Base-by-base conservation (phyloP, 306 rosid species). In the Abrus precatorius region DNA sequence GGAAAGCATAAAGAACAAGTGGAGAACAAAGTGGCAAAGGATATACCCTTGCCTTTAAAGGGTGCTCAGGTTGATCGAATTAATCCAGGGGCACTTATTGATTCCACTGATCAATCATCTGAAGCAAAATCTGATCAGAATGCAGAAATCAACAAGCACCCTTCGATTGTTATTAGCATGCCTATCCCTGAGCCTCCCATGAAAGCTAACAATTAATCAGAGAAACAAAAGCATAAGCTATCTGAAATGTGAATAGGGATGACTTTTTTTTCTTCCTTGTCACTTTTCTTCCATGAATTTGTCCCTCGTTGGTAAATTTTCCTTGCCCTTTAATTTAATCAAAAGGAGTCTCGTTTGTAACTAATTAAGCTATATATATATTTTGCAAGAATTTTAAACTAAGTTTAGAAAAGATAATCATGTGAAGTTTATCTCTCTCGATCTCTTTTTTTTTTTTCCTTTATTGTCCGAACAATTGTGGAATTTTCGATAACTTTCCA, bases 1-100 rank as follows among this genome's bases (percentile, higher is more conserved):
- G 98, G 98, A 69, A 94, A 94, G 77, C 95, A 94, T 77, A 94
- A 87, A 63, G 98, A 94, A 69, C 67, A 36, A 53, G 13, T 73
- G 75, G 90, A 85, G 68, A 88, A 30, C 11, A 82, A 74, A 69
- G 85, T 62, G 72, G 82, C 59, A 36, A 70, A 73, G 12, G 87
- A 90, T 56, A 85, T 76, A 71, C 85, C 91, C 5, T 86, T 89
- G 36, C 87, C 78, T 0, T 11, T 86, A 13, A 94, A 94, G 74
- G 76, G 69, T 78, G 69, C 82, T 32, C 83, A 60, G 3, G 29
- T 68, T 60, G 85, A 87, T 69, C 75, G 32, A 27, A 20, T 20
- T 20, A 82, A 54, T 40, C 66, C 7, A 3, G 69, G 29, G 7
- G 34, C 86, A 44, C 69, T 20, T 49, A 67, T 3, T 40, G 75